Evolutionary conservation across 495 filamentous ascomycete genomes (phyloP).

Genomic region (Trichoderma erinaceum): DNA sequence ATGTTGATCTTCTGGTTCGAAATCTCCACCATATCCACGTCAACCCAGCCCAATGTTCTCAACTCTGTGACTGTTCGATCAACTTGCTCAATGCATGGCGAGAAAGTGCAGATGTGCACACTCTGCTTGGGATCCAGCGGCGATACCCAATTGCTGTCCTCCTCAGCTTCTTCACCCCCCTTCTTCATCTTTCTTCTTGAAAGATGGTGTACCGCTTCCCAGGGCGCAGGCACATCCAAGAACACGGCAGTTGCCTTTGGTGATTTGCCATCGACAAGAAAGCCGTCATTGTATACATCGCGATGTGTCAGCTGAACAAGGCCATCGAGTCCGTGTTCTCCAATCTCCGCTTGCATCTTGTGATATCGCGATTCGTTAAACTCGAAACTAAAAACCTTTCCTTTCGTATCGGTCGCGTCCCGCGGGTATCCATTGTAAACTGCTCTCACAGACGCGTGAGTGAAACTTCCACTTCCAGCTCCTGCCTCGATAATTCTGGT

Average conservation of each 20-base stretch:
- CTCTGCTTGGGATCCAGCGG: conserved; percentile 63
- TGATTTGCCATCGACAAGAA: conserved; percentile 51
- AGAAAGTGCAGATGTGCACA: conserved; percentile 83
- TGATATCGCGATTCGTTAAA: conserved; percentile 74
- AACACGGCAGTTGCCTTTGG: conserved; percentile 79
- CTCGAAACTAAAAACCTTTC: conserved; percentile 89
- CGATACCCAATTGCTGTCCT: conserved; percentile 42
- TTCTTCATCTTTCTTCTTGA: conserved; percentile 46
- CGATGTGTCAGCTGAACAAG: conserved; percentile 80
- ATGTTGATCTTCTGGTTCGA: conserved; percentile 71
- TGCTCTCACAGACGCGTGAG: conserved; percentile 80
- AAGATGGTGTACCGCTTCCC: conserved; percentile 81
- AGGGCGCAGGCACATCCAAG: conserved; percentile 88
- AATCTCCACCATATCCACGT: conserved; percentile 87
- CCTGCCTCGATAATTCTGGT: conserved; percentile 83
- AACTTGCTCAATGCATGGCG: conserved; percentile 93
- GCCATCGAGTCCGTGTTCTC: conserved; percentile 61
- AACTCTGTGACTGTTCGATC: conserved; percentile 72
- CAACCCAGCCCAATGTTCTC: conserved; percentile 77
- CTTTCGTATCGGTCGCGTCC: conserved; percentile 38
- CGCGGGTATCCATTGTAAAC: conserved; percentile 76
- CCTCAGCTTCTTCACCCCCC: conserved; percentile 16
- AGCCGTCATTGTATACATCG: conserved; percentile 87
- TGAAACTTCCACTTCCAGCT: conserved; percentile 91
- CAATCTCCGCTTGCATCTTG: conserved; percentile 68